Evolutionary conservation across 2,329 filamentous ascomycete species (phyloP).

Genomic region (Neonectria magnoliae): DNA sequence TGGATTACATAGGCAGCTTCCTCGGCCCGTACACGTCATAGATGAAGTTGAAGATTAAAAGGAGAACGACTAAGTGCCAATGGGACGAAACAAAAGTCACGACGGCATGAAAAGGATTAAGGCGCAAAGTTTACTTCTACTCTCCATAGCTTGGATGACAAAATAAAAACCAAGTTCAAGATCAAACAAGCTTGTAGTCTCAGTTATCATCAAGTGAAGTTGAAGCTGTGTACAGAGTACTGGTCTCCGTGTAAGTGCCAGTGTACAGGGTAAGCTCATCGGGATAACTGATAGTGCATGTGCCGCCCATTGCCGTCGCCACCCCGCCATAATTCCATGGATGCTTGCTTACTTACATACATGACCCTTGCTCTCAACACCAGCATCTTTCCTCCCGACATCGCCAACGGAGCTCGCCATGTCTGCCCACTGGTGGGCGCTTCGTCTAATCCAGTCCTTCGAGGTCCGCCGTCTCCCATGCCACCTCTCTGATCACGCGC

Average conservation of each 20-base stretch:
- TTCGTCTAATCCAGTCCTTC: constrained; percentile 48
- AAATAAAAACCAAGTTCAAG: background rate
- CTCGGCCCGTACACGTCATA: constrained; percentile 40
- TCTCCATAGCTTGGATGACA: background rate
- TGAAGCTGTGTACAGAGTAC: no score
- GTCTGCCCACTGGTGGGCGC: constrained; percentile 47
- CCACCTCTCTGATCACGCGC: background rate
- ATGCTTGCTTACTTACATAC: constrained; percentile 19
- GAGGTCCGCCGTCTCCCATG: constrained; percentile 38
- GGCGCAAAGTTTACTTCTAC: background rate
- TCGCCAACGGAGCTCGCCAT: constrained; percentile 35
- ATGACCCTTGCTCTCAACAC: constrained; percentile 7
- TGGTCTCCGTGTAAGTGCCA: background rate
- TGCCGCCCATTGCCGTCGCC: constrained; percentile 1
- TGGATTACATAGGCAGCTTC: constrained; percentile 59
- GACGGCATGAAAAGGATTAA: background rate
- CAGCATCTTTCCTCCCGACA: background rate
- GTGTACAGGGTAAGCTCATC: constrained; percentile 22
- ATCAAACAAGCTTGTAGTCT: background rate
- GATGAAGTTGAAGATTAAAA: background rate
- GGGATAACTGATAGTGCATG: background rate
- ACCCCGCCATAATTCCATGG: constrained; percentile 26
- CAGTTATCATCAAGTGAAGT: no score
- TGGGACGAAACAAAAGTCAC: background rate
- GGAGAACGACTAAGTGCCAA: background rate